Base-by-base conservation (phyloP, 108 stramenopile genomes). In the Cyclostephanos tholiformis region DNA sequence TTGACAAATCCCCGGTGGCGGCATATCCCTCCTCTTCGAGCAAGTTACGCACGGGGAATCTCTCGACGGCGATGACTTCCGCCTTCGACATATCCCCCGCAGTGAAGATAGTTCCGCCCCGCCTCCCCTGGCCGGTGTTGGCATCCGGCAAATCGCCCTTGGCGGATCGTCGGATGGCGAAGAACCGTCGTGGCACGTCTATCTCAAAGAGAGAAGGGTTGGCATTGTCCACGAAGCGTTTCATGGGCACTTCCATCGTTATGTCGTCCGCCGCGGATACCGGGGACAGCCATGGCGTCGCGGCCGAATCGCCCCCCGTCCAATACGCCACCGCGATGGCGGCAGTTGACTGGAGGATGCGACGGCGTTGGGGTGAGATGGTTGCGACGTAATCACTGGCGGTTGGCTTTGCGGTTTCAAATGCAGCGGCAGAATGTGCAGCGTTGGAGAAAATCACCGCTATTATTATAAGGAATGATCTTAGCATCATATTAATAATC, bases 51-150 rank as follows among this genome's bases (percentile, higher is more conserved):
- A 77, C 74, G 11, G 94, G 94, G 68, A 88, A 91, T 75, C 87
- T 75, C 67, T 95, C 94, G 3, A 95, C 89, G 36, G 94, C 91
- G 60, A 95, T 77, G 2, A 95, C 87, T 75, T 89, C 88, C 17
- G 94, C 94, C 67, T 90, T 92, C 16, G 82, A 77, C 91, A 95
- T 90, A 63, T 95, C 85, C 46, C 94, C 94, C 6, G 91, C 91
- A 11, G 91, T 95, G 66, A 92, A 95, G 30, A 95, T 92, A 35
- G 86, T 91, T 5, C 88, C 82, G 11, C 94, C 94, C 50, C 91
- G 67, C 38, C 94, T 75, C 35, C 91, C 91, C 63, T 92, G 82
- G 9, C 91, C 91, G 17, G 89, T 93, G 48, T 91, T 88, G 70
- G 70, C 84, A 76, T 95, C 93, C 17, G 93, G 91, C 25, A 95